A percentile compares a stretch with the other conserved stretches of the same genome.
Evolutionary conservation across 129 eudicot genomes (phyloP).

Genomic region (Rutidosis leptorrhynchoides): DNA sequence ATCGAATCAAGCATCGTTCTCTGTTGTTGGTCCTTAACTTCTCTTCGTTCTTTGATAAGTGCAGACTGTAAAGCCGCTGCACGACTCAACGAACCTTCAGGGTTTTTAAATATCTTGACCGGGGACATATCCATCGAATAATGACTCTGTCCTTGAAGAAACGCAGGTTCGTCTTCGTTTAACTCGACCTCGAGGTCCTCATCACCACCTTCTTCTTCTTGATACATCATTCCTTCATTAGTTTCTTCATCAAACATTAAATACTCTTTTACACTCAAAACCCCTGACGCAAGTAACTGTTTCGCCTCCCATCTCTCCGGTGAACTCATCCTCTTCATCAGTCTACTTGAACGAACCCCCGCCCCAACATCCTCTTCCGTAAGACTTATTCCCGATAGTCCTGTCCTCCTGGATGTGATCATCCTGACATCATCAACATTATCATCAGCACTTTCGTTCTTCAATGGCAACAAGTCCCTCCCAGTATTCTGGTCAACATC

Average conservation of each 20-base stretch:
- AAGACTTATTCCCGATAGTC: constrained; percentile 67
- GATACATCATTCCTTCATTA: constrained; percentile 59
- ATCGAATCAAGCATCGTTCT: constrained; percentile 89
- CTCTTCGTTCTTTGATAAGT: constrained; percentile 84
- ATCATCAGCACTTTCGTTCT: constrained; percentile 46
- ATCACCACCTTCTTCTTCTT: constrained; percentile 85
- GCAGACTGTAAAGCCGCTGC: constrained; percentile 96
- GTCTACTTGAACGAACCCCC: constrained; percentile 56
- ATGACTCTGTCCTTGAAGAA: constrained; percentile 74
- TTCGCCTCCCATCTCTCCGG: constrained; percentile 93
- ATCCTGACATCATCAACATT: constrained; percentile 20
- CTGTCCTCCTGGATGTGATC: constrained; percentile 33
- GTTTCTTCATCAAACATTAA: constrained; percentile 81
- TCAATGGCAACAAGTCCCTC: constrained; percentile 69
- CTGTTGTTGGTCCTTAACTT: constrained; percentile 84
- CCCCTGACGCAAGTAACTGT: constrained; percentile 84
- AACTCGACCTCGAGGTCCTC: constrained; percentile 84
- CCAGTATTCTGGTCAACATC: constrained; percentile 94
- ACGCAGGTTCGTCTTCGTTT: constrained; percentile 85
- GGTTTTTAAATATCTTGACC: constrained; percentile 79
- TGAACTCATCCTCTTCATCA: constrained; percentile 82
- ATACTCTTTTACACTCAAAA: constrained; percentile 60
- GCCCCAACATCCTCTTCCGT: constrained; percentile 61
- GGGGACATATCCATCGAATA: constrained; percentile 86
- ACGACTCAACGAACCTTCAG: constrained; percentile 91